Evolutionary conservation across 106 monocot genomes (phyloP).

Genomic region (Dioscorea alata): DNA sequence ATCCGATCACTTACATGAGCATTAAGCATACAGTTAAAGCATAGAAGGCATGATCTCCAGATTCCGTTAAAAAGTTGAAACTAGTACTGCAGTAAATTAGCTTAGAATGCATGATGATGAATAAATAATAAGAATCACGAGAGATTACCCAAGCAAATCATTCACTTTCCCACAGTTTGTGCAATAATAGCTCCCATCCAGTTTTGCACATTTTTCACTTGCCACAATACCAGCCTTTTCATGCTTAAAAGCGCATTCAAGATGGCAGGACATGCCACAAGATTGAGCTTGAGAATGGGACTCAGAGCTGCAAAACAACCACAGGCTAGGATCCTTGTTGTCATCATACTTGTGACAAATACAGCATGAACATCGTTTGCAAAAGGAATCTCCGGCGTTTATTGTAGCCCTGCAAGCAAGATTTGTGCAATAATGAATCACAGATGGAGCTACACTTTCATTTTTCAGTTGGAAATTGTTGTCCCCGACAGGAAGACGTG

Average conservation of each 20-base stretch:
- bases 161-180: constrained; percentile 45
- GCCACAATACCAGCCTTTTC: constrained; percentile 39
- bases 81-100: too few relatives aligned
- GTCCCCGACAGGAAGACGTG: constrained; percentile 32
- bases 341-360: constrained; percentile 72
- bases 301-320: constrained; percentile 63
- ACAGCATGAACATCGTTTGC: constrained; percentile 65
- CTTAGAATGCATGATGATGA: too few relatives aligned
- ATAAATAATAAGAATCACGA: too few relatives aligned
- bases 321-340: constrained; percentile 78
- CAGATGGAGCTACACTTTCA: constrained; percentile 11
- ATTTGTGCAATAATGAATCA: constrained; percentile 35
- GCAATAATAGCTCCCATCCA: constrained; percentile 56
- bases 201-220: constrained; percentile 7
- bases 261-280: constrained; percentile 57
- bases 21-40: too few relatives aligned
- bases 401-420: constrained; percentile 51
- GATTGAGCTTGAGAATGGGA: constrained; percentile 14
- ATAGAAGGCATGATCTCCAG: too few relatives aligned
- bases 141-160: constrained; percentile 51
- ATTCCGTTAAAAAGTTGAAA: too few relatives aligned
- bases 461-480: constrained; percentile 2
- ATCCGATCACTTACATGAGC: too few relatives aligned
- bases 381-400: constrained; percentile 33
- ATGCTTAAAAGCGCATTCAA: constrained; percentile 49